Conservation (phyloP, 1,139 yeast genomes). For the Komagataea norvegica region DNA sequence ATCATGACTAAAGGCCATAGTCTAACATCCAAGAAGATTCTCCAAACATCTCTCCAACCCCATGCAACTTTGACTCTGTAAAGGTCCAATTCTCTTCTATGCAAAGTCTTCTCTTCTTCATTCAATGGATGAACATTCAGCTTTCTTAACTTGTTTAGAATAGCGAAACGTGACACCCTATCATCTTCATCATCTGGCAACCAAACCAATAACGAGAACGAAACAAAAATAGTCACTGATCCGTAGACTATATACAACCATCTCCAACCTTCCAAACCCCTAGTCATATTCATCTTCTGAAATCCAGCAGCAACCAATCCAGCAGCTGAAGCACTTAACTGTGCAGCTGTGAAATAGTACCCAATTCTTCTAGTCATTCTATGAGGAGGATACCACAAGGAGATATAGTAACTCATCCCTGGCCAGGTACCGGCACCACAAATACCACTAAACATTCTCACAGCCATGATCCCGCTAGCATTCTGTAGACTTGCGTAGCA, state of each 20-base stretch:
- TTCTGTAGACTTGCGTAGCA: slow-evolving; percentile 60
- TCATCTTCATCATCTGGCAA: slow-evolving; percentile 53
- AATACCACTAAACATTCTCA: slow-evolving; percentile 70
- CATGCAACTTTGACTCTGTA: slow-evolving; percentile 44
- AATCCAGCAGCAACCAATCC: slow-evolving; percentile 86
- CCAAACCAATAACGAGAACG: slow-evolving; percentile 73
- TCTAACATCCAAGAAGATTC: slow-evolving; percentile 57
- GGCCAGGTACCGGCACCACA: slow-evolving; percentile 96
- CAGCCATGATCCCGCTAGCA: slow-evolving; percentile 60
- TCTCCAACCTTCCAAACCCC: slow-evolving; percentile 79
- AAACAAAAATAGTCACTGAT: slow-evolving; percentile 60
- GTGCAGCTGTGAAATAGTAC: slow-evolving; percentile 88
- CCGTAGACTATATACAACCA: slow-evolving; percentile 86
- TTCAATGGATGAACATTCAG: slow-evolving; percentile 38
- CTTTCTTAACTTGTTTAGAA: slow-evolving; percentile 17
- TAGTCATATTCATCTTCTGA: slow-evolving; percentile 69
- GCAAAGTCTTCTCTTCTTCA: slow-evolving; percentile 49
- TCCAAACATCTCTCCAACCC: slow-evolving; percentile 55
- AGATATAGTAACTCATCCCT: slow-evolving; percentile 79
- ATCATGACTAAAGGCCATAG: slow-evolving; percentile 79
- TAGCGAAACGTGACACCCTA: slow-evolving; percentile 11
- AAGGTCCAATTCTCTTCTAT: slow-evolving; percentile 58
- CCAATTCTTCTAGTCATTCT: slow-evolving; percentile 78
- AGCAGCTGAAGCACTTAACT: slow-evolving; percentile 78
- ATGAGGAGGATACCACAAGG: slow-evolving; percentile 82